Evolutionary conservation across 164 flowering plant species (phyloP), one percentile per base, ranked within the genome.

Genomic region (Piper betle): DNA sequence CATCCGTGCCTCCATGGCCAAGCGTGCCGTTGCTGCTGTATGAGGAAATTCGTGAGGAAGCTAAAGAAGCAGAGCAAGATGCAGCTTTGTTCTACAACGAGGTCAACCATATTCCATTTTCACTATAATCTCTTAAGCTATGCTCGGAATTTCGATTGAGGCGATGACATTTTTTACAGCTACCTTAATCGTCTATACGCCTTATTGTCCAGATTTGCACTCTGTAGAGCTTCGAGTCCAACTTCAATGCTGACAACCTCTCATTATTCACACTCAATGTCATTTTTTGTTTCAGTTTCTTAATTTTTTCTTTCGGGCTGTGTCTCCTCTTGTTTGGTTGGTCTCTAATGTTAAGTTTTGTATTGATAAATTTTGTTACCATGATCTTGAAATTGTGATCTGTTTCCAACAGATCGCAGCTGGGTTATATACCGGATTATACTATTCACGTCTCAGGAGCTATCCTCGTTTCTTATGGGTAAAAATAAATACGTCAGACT

Each of bases 101-200:
- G 71, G 33, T 68, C 64, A 16, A 60, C 59, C n/a, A 55, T 79
- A 11, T 72, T 75, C 63, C 76, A 78, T 37, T 81, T 82, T 65
- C 73, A 71, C 20, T 85, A 85, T 57, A 87, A 82, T 61, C 84
- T 84, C 4, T 15, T 67, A 62, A 85, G 91, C 66, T 85, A 82
- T 42, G 69, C 91, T 10, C 77, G 79, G 39, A 82, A 85, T 77
- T 85, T 85, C 42, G 91, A 85, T 48, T 48, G 70, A 0, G 66
- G 71, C 59, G 72, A 73, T n/a, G 68, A 70, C 43, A 37, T 64
- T 40, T 5, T 66, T 18, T 80, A 76, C 37, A 84, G 78, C 33
- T 74, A 68, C 41, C 75, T 75, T 58, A 18, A 57, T 50, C 61
- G 41, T 15, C 75, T 72, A 60, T 74, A 43, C 61, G 77, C 87